phyloP scores from a whole-genome alignment of 495 filamentous ascomycete genomes.

The Durotheca rogersii region DNA sequence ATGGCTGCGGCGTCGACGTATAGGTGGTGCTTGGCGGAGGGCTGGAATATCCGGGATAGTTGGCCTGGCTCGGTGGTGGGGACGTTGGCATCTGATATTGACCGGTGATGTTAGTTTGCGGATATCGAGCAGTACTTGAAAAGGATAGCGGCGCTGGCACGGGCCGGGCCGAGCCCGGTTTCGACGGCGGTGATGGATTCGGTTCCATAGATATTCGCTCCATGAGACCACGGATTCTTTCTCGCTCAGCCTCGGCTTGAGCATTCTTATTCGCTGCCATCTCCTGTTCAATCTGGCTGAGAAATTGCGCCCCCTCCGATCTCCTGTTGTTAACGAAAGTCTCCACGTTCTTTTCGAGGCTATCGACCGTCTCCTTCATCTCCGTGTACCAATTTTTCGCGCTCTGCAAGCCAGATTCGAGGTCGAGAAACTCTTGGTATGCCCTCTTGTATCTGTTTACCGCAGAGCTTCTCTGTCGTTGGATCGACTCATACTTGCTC shows the following conservation, averaged over 20 bases:
- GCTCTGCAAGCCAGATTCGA: conserved; percentile 79
- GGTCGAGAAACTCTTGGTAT: conserved; percentile 87
- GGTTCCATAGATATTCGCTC: conserved; percentile 86
- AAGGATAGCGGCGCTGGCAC: conserved; percentile 49
- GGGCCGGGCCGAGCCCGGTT: conserved; percentile 49
- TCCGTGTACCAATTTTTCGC: conserved; percentile 92
- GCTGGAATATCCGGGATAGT: conserved; percentile 35
- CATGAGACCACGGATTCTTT: conserved; percentile 85
- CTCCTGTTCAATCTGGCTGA: conserved; percentile 82
- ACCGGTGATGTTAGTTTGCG: conserved; percentile 46
- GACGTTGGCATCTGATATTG: conserved; percentile 55
- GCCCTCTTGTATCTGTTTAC: conserved; percentile 87
- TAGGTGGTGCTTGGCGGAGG: conserved; percentile 32
- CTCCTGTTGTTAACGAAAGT: conserved; percentile 93
- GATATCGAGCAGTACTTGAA: conserved; percentile 44
- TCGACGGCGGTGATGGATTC: conserved; percentile 46
- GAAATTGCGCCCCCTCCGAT: conserved; percentile 85
- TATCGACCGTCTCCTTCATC: conserved; percentile 93
- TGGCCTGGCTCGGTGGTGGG: conserved; percentile 50
- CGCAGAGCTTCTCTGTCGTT: conserved; percentile 76
- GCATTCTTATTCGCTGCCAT: conserved; percentile 64
- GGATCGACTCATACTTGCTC: conserved; percentile 87
- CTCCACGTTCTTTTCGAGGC: conserved; percentile 94
- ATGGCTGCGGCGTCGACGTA: conserved; percentile 24
- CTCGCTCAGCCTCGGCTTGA: conserved; percentile 82